These are phyloP conservation scores for Endocalyx cinctus DNA, from an alignment of 2,329 filamentous ascomycete species.

Conservation along the genomic window DNA sequence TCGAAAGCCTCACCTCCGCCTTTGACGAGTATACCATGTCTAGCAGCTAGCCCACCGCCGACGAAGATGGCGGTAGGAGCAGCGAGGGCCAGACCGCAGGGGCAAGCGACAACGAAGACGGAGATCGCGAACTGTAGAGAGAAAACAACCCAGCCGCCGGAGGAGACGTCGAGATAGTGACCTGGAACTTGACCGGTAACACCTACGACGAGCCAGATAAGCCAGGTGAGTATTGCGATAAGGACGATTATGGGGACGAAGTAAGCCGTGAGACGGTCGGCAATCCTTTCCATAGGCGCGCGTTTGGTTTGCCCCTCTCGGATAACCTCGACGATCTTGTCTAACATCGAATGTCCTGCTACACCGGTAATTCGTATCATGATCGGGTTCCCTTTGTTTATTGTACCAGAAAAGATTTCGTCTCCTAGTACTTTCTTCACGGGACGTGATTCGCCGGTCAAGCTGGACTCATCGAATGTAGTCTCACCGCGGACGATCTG, in stretches of 20 bases:
- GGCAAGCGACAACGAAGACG: slow-evolving; percentile 83
- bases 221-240: slow-evolving; percentile 66
- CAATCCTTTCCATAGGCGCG: slow-evolving; percentile 71
- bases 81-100: slow-evolving; percentile 79
- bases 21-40: slow-evolving; percentile 75
- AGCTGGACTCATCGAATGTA: slow-evolving; percentile 81
- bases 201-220: slow-evolving; percentile 65
- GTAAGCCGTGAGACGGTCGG: slow-evolving; percentile 68
- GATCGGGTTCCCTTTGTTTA: slow-evolving; percentile 65
- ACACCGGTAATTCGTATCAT: slow-evolving; percentile 60
- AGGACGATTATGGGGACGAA: slow-evolving; percentile 71
- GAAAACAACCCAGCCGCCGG: slow-evolving; percentile 67
- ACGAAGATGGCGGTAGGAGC: slow-evolving; percentile 83
- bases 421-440: slow-evolving; percentile 62
- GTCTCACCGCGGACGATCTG: slow-evolving; percentile 57
- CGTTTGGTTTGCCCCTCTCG: slow-evolving; percentile 72
- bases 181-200: slow-evolving; percentile 51
- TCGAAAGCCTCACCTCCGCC: slow-evolving; percentile 83
- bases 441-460: slow-evolving; percentile 73
- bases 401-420: slow-evolving; percentile 65
- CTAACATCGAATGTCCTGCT: slow-evolving; percentile 69
- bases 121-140: slow-evolving; percentile 79
- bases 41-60: slow-evolving; percentile 73
- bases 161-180: slow-evolving; percentile 48
- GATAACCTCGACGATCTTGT: slow-evolving; percentile 73